Conservation (phyloP, 2,329 filamentous ascomycete species). For the Monascus ruber region DNA sequence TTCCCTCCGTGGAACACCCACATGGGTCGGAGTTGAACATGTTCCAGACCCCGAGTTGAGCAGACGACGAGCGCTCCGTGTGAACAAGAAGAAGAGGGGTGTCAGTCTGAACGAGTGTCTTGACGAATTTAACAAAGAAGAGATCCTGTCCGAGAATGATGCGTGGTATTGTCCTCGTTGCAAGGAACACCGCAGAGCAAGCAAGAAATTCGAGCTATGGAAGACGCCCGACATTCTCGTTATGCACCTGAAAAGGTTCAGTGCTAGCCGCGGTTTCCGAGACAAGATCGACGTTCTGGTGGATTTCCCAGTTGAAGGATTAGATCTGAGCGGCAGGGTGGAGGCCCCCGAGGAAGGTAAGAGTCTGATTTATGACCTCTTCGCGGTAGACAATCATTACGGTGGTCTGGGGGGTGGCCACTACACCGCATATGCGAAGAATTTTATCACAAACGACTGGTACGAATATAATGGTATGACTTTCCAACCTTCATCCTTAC, state of each 20-base stretch:
- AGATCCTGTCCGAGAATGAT: constrained; percentile 87
- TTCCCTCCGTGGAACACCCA: constrained; percentile 48
- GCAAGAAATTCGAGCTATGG: constrained; percentile 96
- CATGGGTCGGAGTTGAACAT: constrained; percentile 43
- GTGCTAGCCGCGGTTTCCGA: constrained; percentile 65
- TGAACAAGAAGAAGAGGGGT: constrained; percentile 58
- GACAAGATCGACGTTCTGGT: constrained; percentile 89
- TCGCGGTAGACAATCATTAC: constrained; percentile 92
- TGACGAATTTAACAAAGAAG: constrained; percentile 86
- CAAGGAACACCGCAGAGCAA: constrained; percentile 83
- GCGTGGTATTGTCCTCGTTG: constrained; percentile 96
- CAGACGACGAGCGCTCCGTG: constrained; percentile 51
- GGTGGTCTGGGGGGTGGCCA: constrained; percentile 89
- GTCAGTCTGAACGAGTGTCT: constrained; percentile 83
- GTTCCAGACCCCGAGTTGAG: constrained; percentile 53
- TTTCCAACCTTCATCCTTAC: constrained; percentile 5
- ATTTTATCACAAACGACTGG: constrained; percentile 81
- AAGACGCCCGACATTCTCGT: constrained; percentile 91
- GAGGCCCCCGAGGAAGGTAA: constrained; percentile 72
- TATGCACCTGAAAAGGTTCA: constrained; percentile 92
- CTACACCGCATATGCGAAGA: constrained; percentile 90
- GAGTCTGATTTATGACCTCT: constrained; percentile 77
- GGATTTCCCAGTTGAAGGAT: constrained; percentile 78
- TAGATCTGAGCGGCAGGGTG: constrained; percentile 72
- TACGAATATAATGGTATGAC: constrained; percentile 88